Evolutionary conservation across 2,329 filamentous ascomycete genomes (phyloP).

Genomic region (Ilyonectria robusta): DNA sequence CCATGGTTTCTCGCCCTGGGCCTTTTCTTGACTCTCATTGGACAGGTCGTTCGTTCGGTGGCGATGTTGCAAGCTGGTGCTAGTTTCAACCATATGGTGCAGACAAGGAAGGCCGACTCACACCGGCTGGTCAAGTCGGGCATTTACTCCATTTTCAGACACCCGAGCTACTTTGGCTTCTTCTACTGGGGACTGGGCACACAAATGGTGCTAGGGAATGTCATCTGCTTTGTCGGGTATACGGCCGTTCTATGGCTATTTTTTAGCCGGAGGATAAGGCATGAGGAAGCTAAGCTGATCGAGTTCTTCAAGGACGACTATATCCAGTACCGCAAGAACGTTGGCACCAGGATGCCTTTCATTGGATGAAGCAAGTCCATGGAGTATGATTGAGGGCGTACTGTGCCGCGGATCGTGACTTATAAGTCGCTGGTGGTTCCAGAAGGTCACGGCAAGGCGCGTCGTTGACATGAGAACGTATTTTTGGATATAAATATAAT

Average conservation of each 20-base stretch:
- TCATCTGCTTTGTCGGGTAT: constrained; percentile 83
- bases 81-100: constrained; percentile 93
- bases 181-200: constrained; percentile 99
- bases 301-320: constrained; percentile 91
- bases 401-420: not conserved
- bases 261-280: constrained; percentile 80
- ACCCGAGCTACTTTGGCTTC: constrained; percentile 97
- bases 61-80: constrained; percentile 92
- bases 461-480: constrained; percentile 7
- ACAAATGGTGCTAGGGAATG: constrained; percentile 90
- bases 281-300: constrained; percentile 84
- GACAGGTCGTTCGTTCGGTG: constrained; percentile 82
- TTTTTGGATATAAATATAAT: constrained; percentile 8
- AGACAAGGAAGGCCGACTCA: constrained; percentile 75
- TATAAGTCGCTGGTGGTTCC: not conserved
- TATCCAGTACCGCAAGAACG: constrained; percentile 77
- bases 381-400: not conserved
- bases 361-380: constrained; percentile 42
- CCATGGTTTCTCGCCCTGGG: constrained; percentile 68
- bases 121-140: constrained; percentile 89
- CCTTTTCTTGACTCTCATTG: constrained; percentile 73
- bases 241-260: constrained; percentile 85
- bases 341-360: constrained; percentile 86
- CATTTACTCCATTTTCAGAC: constrained; percentile 81
- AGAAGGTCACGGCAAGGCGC: not conserved